Percentiles rank a stretch among this genome's conserved stretches.
phyloP scores from a whole-genome alignment of 2,329 filamentous ascomycete genomes.

The Phyllachora maydis region DNA sequence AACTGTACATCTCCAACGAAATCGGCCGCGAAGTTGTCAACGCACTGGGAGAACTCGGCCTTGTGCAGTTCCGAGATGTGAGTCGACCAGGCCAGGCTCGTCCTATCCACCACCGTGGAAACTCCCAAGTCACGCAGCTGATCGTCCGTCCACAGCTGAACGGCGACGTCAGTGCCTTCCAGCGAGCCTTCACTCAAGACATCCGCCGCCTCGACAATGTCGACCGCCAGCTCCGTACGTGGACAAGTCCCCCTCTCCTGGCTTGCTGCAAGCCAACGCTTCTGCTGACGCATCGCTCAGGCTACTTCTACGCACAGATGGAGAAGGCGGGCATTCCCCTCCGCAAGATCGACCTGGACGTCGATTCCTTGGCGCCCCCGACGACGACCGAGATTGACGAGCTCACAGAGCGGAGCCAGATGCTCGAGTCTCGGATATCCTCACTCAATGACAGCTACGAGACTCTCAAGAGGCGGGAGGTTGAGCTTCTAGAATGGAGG shows the following conservation, averaged over 20 bases:
- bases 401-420: slow-evolving; percentile 77
- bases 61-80: slow-evolving; percentile 96
- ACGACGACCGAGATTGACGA: slow-evolving; percentile 93
- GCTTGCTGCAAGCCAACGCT: too few relatives aligned
- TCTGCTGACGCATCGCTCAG: too few relatives aligned
- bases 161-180: slow-evolving; percentile 79
- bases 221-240: slow-evolving; percentile 84
- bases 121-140: slow-evolving; percentile 1
- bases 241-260: too few relatives aligned
- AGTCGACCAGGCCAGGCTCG: slow-evolving; percentile 12
- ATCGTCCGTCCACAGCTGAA: slow-evolving; percentile 78
- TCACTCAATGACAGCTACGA: slow-evolving; percentile 97
- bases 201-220: slow-evolving; percentile 96
- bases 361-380: slow-evolving; percentile 67
- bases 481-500: slow-evolving; percentile 93
- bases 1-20: slow-evolving; percentile 98
- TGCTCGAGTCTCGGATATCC: slow-evolving; percentile 74
- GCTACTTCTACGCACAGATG: slow-evolving; percentile 92
- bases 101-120: slow-evolving; percentile 4
- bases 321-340: slow-evolving; percentile 76
- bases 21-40: slow-evolving; percentile 96
- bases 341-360: slow-evolving; percentile 78
- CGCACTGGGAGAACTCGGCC: slow-evolving; percentile 82
- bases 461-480: slow-evolving; percentile 91
- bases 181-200: slow-evolving; percentile 92